phyloP scores from a whole-genome alignment of 495 filamentous ascomycete species.

The Hypoxylon crocopeplum region DNA sequence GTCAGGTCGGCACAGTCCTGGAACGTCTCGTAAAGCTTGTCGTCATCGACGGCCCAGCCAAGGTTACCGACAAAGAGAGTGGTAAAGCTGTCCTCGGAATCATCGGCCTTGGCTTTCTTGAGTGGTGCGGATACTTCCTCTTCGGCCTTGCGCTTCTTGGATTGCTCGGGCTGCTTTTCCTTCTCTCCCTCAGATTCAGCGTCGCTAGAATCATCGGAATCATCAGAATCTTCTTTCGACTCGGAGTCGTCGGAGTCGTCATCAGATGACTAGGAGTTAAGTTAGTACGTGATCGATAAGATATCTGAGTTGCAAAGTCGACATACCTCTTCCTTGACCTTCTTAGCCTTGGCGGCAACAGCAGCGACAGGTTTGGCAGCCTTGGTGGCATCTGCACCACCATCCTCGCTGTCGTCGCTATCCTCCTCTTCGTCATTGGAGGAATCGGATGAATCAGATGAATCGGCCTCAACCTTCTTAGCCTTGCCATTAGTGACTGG shows the following conservation, averaged over 20 bases:
- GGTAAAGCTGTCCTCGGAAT: conserved; percentile 58
- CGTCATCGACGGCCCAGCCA: conserved; percentile 94
- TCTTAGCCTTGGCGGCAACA: conserved; percentile 51
- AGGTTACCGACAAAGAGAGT: conserved; percentile 91
- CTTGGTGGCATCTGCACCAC: conserved; percentile 1
- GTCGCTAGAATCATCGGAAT: no score
- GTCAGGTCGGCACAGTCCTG: conserved; percentile 79
- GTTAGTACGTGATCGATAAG: no score
- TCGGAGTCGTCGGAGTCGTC: no score
- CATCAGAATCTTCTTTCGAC: no score
- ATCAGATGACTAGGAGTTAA: no score
- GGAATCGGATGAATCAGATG: conserved; percentile 53
- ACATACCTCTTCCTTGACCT: conserved; percentile 51
- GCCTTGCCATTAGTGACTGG: conserved; percentile 21
- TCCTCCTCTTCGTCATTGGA: conserved; percentile 38
- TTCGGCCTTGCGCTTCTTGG: conserved; percentile 93
- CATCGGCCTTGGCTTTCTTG: conserved; percentile 88
- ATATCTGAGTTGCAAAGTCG: no score
- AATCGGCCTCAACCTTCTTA: conserved; percentile 27
- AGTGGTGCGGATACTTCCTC: conserved; percentile 61
- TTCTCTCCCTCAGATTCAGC: no score
- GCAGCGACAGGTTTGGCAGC: conserved; percentile 44
- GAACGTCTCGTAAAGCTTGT: conserved; percentile 87
- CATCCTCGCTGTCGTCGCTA: conserved; percentile 26
- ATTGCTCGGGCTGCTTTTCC: conserved; percentile 64